Evolutionary conservation across 805 yeast species (phyloP), one percentile per base, ranked within the genome.

Genomic region (Candida methanosorbosa): DNA sequence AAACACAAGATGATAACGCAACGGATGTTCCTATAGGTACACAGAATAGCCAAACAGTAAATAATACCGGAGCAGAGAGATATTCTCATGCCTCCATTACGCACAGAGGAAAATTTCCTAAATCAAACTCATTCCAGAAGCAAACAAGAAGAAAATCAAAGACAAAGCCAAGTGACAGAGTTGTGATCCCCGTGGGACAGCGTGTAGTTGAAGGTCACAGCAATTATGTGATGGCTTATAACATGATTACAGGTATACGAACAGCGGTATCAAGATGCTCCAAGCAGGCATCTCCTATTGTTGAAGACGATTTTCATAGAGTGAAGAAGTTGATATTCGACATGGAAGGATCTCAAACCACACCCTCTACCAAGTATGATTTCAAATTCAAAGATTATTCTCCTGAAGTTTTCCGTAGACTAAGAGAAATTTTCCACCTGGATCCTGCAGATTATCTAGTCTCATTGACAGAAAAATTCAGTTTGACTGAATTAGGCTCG

Each of bases 381-480:
- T 92, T 92, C 67, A 90, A 90, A 57, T 92, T 92, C 59, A 92
- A 92, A 61, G 99, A 92, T 56, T 92, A 92, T 59, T 72, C 87
- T 16, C 99, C 99, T 0, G 85, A 81, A 56, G 97, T 92, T 4
- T 92, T 92, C 56, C 66, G 97, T 29, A 94, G 85, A 45, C 61
- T 92, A 36, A 66, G 98, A 35, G 63, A 73, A 5, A 51, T 75
- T 28, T 92, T 94, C 62, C 87, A 88, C 12, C 68, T 92, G 20
- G 97, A 92, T 50, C 95, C 95, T 3, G 97, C 96, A 1, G 98
- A 94, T 56, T 92, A 94, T 56, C 66, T 92, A 36, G 78, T 90
- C 46, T 85, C 96, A 1, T 68, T 92, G 44, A 90, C 97, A 0
- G 90, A 96, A 16, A 87, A 87, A 56, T 90, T 90, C 52, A 83